A percentile compares a stretch with the other conserved stretches of the same genome.
phyloP scores from a whole-genome alignment of 495 filamentous ascomycete species.

The Lepidopterella palustris region DNA sequence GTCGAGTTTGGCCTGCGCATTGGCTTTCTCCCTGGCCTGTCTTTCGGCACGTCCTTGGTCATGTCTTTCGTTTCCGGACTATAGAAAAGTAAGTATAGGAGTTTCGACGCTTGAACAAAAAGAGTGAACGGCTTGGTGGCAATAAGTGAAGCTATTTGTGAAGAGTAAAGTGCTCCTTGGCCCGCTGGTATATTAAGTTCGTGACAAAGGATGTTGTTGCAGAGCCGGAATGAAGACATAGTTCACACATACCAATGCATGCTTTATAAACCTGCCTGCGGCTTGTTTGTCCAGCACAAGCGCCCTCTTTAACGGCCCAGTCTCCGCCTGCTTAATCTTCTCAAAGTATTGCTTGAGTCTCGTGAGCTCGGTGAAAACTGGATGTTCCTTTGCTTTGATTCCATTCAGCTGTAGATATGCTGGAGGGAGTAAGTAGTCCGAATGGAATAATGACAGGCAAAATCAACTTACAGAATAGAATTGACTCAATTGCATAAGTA shows the following conservation, averaged over 20 bases:
- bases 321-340: conserved; percentile 73
- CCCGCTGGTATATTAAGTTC: too few relatives aligned
- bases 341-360: conserved; percentile 84
- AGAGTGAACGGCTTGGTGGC: background rate
- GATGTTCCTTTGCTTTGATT: conserved; percentile 71
- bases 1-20: background rate
- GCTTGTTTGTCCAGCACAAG: conserved; percentile 71
- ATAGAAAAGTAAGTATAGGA: background rate
- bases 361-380: conserved; percentile 75
- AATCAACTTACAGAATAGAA: conserved; percentile 68
- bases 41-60: background rate
- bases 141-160: background rate
- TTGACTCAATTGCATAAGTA: conserved; percentile 84
- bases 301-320: conserved; percentile 42
- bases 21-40: background rate
- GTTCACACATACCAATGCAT: conserved; percentile 52
- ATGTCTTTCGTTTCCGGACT: background rate
- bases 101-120: too few relatives aligned
- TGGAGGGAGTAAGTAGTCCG: too few relatives aligned
- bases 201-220: too few relatives aligned
- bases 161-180: background rate
- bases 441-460: background rate
- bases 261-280: conserved; percentile 70
- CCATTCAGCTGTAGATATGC: conserved; percentile 68
- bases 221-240: too few relatives aligned